phyloP scores from a whole-genome alignment of 192 early-diverging fungal species.

The Dissophora globulifera region DNA sequence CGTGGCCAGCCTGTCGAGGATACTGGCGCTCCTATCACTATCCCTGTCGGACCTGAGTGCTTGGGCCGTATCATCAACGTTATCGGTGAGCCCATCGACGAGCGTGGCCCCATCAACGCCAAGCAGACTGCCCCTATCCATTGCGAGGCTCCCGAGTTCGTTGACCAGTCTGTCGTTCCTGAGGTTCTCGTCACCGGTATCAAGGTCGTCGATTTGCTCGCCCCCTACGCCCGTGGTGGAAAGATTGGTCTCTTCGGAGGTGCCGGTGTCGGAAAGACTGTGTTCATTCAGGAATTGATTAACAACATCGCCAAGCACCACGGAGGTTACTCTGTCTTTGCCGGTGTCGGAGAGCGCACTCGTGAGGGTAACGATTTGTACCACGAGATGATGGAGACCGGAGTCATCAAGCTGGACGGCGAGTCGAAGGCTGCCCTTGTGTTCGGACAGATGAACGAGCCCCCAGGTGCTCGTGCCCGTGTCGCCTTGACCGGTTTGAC shows the following conservation, averaged over 20 bases:
- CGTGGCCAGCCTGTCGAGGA: constrained; percentile 95
- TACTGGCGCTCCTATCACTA: constrained; percentile 92
- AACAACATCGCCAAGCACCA: constrained; percentile 99
- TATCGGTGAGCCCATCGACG: constrained; percentile 98
- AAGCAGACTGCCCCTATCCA: constrained; percentile 91
- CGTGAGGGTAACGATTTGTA: constrained; percentile 99
- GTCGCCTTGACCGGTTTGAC: constrained; percentile 97
- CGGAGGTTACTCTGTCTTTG: constrained; percentile 98
- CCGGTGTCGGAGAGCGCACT: constrained; percentile 98
- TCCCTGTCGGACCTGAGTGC: constrained; percentile 94
- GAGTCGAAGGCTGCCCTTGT: constrained; percentile 95
- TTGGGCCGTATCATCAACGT: constrained; percentile 99
- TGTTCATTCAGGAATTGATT: constrained; percentile 98
- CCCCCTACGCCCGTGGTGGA: constrained; percentile 96
- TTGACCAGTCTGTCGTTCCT: constrained; percentile 94
- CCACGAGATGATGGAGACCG: constrained; percentile 97
- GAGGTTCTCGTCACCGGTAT: constrained; percentile 97
- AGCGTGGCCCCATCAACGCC: constrained; percentile 94
- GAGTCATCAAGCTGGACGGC: constrained; percentile 96
- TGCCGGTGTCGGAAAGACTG: constrained; percentile 99
- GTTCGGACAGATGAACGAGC: constrained; percentile 99
- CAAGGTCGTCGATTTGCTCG: constrained; percentile 98
- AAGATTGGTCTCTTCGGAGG: constrained; percentile 99
- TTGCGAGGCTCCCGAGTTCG: constrained; percentile 92
- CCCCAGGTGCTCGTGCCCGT: constrained; percentile 98